Evolutionary conservation across 805 yeast species (phyloP), one percentile per base, ranked within the genome.

Genomic region (Ogataea saltuana): DNA sequence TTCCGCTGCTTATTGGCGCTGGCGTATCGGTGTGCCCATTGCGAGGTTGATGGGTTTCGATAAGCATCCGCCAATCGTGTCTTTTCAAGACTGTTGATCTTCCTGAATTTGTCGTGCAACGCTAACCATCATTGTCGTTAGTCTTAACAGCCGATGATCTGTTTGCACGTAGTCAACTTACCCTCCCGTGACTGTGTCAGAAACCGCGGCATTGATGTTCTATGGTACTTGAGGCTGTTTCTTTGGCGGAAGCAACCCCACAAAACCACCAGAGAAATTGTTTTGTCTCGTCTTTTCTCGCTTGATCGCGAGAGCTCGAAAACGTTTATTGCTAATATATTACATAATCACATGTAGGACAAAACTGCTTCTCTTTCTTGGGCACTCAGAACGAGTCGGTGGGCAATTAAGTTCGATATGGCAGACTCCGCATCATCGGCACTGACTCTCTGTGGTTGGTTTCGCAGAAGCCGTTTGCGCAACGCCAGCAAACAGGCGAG

Each of bases 1-100:
- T 85, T 84, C 43, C 82, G 63, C 8, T 50, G 38, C 18, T 33
- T 40, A 28, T 57, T 55, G 11, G 38, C 29, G 1, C 31, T 3
- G 1, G 55, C 59, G 1, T 40, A 34, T 8, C 29, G 6, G 12
- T 42, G 27, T 2, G 60, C 40, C 57, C 59, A 59, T 30, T 41
- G 41, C 11, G 59, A 50, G 2, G 43, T 19, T 4, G 31, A 10
- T 0, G 53, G 52, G 32, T 54, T 44, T n/a, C 47, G 43, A 12
- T 31, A 21, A 4, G 57, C 53, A 20, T 55, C 58, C 12, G 18
- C 33, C 15, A 54, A 23, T 25, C 61, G 42, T n/a, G 37, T 32
- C 25, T 48, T 47, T 33, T 55, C 54, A 11, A 45, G 35, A 9
- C 37, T 21, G 23, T 47, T 45, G 31, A 54, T 43, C 12, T 38